A percentile compares a stretch with the other conserved stretches of the same genome.
Conservation (phyloP, 129 eudicot genomes). For the Saposhnikovia divaricata region DNA sequence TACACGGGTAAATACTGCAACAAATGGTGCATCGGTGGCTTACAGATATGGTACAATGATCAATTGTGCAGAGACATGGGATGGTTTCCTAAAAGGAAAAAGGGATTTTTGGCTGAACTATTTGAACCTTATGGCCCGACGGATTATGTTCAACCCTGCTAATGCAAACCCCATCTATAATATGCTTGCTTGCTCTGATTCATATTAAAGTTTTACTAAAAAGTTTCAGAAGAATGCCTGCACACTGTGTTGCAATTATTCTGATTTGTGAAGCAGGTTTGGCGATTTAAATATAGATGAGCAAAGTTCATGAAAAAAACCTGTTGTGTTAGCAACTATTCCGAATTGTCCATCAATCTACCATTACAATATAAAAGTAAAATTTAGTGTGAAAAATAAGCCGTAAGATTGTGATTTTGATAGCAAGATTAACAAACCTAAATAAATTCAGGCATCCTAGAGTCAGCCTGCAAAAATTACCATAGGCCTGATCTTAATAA, state of each 20-base stretch:
- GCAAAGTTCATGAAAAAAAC: too few species aligned
- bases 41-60: constrained; percentile 64
- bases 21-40: constrained; percentile 31
- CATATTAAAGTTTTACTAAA: neutral
- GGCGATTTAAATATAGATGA: too few species aligned
- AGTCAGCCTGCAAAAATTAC: too few species aligned
- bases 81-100: constrained; percentile 40
- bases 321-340: too few species aligned
- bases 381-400: too few species aligned
- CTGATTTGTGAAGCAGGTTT: too few species aligned
- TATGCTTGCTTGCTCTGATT: neutral
- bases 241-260: neutral
- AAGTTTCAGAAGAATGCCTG: neutral
- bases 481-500: too few species aligned
- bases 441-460: too few species aligned
- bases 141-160: constrained; percentile 35
- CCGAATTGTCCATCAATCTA: too few species aligned
- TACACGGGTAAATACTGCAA: constrained; percentile 30
- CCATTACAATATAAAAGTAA: too few species aligned
- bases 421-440: too few species aligned
- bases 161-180: neutral
- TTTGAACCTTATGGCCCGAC: constrained; percentile 46
- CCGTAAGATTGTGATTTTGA: too few species aligned
- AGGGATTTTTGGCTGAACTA: constrained; percentile 34
- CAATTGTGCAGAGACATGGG: constrained; percentile 58